A percentile compares a stretch with the other conserved stretches of the same genome.
These are phyloP conservation scores for Tolypocladium paradoxum DNA, from an alignment of 2,329 filamentous ascomycete species.

Conservation along the genomic window DNA sequence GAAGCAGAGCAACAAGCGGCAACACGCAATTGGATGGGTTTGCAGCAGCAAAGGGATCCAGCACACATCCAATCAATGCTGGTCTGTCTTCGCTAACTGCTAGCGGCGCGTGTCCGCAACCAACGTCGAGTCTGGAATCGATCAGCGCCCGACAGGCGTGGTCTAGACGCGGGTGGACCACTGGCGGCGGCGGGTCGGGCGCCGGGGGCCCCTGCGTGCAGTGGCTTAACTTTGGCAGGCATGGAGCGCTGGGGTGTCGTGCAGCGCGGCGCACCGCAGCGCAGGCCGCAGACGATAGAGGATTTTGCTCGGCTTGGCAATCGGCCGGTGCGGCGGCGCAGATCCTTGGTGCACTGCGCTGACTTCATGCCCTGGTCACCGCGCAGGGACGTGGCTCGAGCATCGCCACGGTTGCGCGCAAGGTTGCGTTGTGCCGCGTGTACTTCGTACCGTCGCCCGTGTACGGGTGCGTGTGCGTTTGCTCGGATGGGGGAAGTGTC, in stretches of 20 bases:
- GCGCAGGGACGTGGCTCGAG: too few species aligned
- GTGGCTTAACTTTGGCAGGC: too few species aligned
- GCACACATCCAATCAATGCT: neutral
- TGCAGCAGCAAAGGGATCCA: too few species aligned
- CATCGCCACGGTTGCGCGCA: too few species aligned
- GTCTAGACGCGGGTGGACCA: slow-evolving; percentile 3
- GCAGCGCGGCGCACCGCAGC: neutral
- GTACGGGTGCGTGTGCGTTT: too few species aligned
- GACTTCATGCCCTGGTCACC: too few species aligned
- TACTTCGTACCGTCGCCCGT: too few species aligned
- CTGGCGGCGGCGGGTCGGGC: neutral
- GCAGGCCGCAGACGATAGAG: neutral
- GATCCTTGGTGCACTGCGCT: too few species aligned
- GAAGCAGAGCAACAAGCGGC: too few species aligned
- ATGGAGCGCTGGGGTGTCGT: neutral
- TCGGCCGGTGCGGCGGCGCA: neutral
- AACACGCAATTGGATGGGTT: neutral
- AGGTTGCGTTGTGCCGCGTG: too few species aligned
- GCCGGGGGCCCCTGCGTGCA: neutral
- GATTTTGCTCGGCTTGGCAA: neutral
- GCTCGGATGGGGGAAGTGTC: too few species aligned
- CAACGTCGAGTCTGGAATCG: neutral
- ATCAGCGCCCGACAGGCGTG: neutral
- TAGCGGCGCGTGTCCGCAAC: neutral
- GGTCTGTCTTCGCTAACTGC: neutral